Evolutionary conservation across 371 early-diverging fungal genomes (phyloP).

Genomic region (Lichtheimia ramosa): DNA sequence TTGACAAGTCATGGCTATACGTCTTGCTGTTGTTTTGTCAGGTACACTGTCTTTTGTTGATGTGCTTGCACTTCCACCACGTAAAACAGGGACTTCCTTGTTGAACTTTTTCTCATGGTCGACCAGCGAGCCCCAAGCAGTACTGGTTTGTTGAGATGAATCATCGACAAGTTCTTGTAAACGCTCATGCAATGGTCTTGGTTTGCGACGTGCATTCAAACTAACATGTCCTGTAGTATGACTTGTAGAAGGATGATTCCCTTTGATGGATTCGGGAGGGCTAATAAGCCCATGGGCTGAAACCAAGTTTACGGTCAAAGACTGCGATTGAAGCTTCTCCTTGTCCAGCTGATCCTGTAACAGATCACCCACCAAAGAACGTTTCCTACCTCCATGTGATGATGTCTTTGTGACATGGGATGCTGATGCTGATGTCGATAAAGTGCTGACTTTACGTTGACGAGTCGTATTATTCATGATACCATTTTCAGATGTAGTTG

Average conservation of each 20-base stretch:
- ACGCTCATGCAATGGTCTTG: constrained; percentile 18
- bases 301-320: constrained; percentile 18
- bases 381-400: constrained; percentile 3
- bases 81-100: constrained; percentile 13
- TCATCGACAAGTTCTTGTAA: constrained; percentile 22
- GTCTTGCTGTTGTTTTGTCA: constrained; percentile 8
- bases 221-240: background rate
- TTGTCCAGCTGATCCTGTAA: constrained; percentile 25
- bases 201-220: constrained; percentile 1
- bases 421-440: constrained; percentile 5
- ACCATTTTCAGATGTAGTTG: constrained; percentile 4
- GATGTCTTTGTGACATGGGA: background rate
- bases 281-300: constrained; percentile 21
- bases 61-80: constrained; percentile 20
- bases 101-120: constrained; percentile 14
- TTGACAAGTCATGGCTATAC: constrained; percentile 47
- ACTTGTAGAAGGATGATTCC: background rate
- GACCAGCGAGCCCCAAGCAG: constrained; percentile 19
- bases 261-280: constrained; percentile 13
- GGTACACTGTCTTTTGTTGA: constrained; percentile 4
- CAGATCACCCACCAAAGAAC: constrained; percentile 10
- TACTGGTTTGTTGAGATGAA: background rate
- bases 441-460: constrained; percentile 7
- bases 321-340: constrained; percentile 18
- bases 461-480: background rate